Base-by-base conservation (phyloP, 306 rosid species). In the Quercus aquifolioides region DNA sequence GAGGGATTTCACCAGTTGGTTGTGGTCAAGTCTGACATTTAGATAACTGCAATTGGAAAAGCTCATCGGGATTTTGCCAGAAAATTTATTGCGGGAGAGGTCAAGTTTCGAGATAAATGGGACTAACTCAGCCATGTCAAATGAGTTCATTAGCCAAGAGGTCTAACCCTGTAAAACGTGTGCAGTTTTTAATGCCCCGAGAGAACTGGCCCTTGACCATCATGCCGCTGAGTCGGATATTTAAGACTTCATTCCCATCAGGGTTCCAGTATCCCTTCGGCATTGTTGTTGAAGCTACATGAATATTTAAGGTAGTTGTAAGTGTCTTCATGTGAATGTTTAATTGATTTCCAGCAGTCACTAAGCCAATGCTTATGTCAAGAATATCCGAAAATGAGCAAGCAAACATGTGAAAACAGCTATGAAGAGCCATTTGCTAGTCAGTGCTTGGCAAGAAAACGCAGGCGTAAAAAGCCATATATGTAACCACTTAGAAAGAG, bases 131-230 rank as follows among this genome's bases (percentile, higher is more conserved):
- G 76, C 33, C 14, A 94, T 84, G 77, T 94, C 73, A 0, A 0
- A 43, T 0, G 96, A 91, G 81, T 71, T 73, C 69, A 73, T 94
- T 94, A 74, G 57, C 62, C 0, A 95, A 94, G 78, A 91, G 89
- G 84, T 94, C 97, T 78, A 94, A 84, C 4, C 92, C 98, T 3
- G 95, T 94, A 1, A 94, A 75, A 78, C 91, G 85, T 0, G 95
- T 26, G 82, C 95, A 94, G 59, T 85, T 86, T 38, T 0, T 4
- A 71, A 94, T 49, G 15, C 62, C 87, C 0, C 13, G 54, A 19
- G 97, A 97, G 83, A 90, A 92, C 57, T 58, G 77, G 30, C 97
- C 97, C 82, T 81, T 87, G 63, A 94, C 96, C 58, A 94, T 94
- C 90, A 87, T 85, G 70, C 79, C 86, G 0, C 89, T 79, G 64